Base-by-base conservation (phyloP, 108 stramenopile genomes). In the Pseudonitzschia multiseries region DNA sequence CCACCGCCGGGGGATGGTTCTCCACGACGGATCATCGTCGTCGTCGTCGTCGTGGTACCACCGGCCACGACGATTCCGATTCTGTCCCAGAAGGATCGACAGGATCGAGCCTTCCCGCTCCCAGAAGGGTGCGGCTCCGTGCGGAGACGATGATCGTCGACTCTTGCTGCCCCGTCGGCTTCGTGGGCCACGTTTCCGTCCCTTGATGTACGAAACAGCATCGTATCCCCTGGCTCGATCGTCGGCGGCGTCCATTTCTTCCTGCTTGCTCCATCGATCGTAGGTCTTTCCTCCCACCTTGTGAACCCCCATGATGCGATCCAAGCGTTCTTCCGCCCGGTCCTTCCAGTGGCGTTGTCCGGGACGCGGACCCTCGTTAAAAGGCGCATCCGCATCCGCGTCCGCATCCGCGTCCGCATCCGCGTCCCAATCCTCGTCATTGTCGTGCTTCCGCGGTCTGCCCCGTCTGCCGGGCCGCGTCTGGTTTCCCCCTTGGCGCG, bases 21-120 rank as follows among this genome's bases (percentile, higher is more conserved):
- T 44, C 43, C 24, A 36, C 6, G 36, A 36, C n/a, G n/a, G n/a
- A n/a, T n/a, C n/a, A 36, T 6, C 36, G 36, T 6, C 21, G 10
- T 44, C 36, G 31, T 44, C 64, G 18, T 36, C n/a, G n/a, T n/a
- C n/a, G n/a, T n/a, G n/a, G n/a, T n/a, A n/a, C n/a, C n/a, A n/a
- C n/a, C n/a, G n/a, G n/a, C n/a, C n/a, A n/a, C n/a, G n/a, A n/a
- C n/a, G n/a, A n/a, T n/a, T n/a, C n/a, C n/a, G 20, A 18, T 42
- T 65, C 18, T 44, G 62, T 52, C 69, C 83, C 70, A 81, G 71
- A 8, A 80, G 33, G 4, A 78, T 46, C 21, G 77, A 69, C 6
- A 84, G 36, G 13, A 83, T 27, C 18, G 74, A 77, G 1, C 61
- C 82, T 10, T 83, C 82, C 28, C 79, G 63, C 54, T 83, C 74